Percentiles rank a stretch among this genome's conserved stretches.
Conservation (phyloP, 2,329 filamentous ascomycete genomes). For the Chrysoporthe austroafricana region DNA sequence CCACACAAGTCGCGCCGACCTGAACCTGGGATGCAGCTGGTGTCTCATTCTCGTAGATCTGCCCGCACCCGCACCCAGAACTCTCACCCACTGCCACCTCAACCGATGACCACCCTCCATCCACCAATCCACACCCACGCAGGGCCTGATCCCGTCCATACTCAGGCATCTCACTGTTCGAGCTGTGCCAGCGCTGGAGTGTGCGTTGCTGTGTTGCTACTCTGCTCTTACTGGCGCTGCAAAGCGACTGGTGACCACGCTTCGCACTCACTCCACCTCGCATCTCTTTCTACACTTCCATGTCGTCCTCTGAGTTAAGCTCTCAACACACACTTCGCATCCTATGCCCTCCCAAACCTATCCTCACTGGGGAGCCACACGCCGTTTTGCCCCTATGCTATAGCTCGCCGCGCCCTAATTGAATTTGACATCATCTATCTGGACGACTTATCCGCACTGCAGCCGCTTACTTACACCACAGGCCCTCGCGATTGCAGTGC, state of each 20-base stretch:
- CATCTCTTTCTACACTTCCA: neutral
- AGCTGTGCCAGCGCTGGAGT: neutral
- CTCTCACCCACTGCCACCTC: constrained; percentile 5
- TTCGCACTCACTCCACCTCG: constrained; percentile 5
- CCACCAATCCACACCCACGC: constrained; percentile 4
- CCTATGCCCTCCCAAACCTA: neutral
- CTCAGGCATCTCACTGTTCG: neutral
- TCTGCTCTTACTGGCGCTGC: neutral
- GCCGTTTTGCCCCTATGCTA: constrained; percentile 13
- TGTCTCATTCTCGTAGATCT: constrained; percentile 11
- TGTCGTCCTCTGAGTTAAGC: neutral
- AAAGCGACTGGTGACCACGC: neutral
- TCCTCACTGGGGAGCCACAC: neutral
- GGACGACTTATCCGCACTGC: neutral
- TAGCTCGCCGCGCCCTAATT: constrained; percentile 7
- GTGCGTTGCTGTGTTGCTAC: constrained; percentile 4
- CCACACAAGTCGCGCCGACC: constrained; percentile 3
- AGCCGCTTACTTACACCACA: neutral
- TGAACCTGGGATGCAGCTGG: constrained; percentile 7
- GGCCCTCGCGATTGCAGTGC: neutral
- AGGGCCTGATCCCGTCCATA: neutral
- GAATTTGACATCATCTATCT: neutral
- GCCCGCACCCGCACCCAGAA: constrained; percentile 2
- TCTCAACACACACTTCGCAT: neutral
- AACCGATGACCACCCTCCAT: constrained; percentile 3